Base-by-base conservation (phyloP, 2,329 filamentous ascomycete species). In the Tricladium varicosporioides region DNA sequence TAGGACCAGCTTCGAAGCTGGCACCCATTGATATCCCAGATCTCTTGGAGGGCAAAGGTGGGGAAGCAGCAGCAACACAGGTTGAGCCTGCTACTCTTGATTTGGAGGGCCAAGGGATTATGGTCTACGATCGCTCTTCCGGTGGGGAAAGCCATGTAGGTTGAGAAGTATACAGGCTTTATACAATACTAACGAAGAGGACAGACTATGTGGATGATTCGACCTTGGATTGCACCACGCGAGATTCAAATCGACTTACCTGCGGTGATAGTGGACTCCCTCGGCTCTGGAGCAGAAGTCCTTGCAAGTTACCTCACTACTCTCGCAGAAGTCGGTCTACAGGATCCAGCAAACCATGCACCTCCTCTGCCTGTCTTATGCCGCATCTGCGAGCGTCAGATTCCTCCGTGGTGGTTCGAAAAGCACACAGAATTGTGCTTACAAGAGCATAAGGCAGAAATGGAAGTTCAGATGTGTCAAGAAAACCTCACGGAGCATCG, bases 161-260 rank as follows among this genome's bases (percentile, higher is more conserved):
- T 81, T 54, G 56, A 51, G 27, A 50, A n/a, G 5, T 15, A 40
- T 45, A 31, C 36, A 10, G 56, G 5, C 51, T 32, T n/a, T 44
- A 53, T 48, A 50, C 33, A 43, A 60, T 65, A 63, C 69, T 74
- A 57, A 74, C 64, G 59, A 48, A 40, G 48, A 58, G 63, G 51
- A 67, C 15, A 96, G 91, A 96, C 91, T 15, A 99, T 99, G 95
- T 99, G 94, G 94, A 99, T 99, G 92, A 85, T 99, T 65, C 89
- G 94, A 63, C 94, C 93, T 2, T 96, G 92, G 74, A 87, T 92
- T 43, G 82, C 88, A 43, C 89, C 93, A 5, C 85, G 92, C 63
- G 92, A 97, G 76, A 91, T 99, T 69, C 95, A 95, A 62, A 97
- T 99, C 66, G 94, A 97, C 71, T 83, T 99, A 5, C 93, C 95